Base-by-base conservation (phyloP, 306 rosid species). In the Potentilla sterilis region DNA sequence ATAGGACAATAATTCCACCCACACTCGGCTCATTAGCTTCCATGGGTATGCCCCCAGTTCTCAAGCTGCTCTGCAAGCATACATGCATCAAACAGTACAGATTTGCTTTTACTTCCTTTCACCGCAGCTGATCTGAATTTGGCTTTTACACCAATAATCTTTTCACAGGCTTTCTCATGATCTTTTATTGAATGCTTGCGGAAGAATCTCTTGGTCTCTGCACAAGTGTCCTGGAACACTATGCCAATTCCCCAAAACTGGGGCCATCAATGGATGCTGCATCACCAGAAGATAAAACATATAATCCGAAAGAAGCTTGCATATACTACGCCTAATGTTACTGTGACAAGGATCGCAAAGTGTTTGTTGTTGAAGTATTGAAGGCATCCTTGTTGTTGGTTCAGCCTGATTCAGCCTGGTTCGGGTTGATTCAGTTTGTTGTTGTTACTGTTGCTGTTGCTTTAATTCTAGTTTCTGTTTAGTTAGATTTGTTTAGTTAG, bases 221-320 rank as follows among this genome's bases (percentile, higher is more conserved):
- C 79, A 34, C 67, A 34, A 12, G 85, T 82, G 51, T 82, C 81
- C 68, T 73, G 79, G 51, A 73, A 77, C 7, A 55, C 72, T 5
- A 77, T 67, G 67, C 82, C 85, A 77, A 43, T 73, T 82, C 14
- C 76, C 79, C 41, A 68, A 19, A 46, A 77, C 78, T 4, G 82
- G 67, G 28, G 85, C 67, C 70, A 82, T 38, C 79, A 82, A n/a
- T 2, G 34, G 0, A n/a, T 77, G 73, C 49, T 67, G 47, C 78
- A 63, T 57, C 16, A 77, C 73, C 49, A 72, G 37, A n/a, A 82
- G 81, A 67, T 55, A 82, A 42, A 77, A 73, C 85, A 82, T 73
- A 9, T 82, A 82, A 62, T 82, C 82, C 21, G 85, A 82, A 44
- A 81, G 11, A 0, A 46, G 21, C 49, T 77, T 77, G 71, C 81